These are phyloP conservation scores for Komagataella pastoris DNA, from an alignment of 805 yeast genomes.

Conservation along the genomic window DNA sequence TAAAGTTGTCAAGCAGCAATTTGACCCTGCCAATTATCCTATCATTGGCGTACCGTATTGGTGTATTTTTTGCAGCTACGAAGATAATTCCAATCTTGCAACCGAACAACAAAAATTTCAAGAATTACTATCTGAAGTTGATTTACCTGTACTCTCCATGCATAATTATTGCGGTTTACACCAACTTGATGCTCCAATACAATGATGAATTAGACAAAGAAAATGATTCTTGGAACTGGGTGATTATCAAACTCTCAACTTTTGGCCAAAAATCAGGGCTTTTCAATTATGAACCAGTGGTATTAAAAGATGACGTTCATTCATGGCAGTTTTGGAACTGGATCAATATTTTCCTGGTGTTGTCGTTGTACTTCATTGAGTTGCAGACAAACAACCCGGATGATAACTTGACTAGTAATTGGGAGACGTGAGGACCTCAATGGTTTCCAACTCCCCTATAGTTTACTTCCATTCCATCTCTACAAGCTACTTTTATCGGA, in stretches of 20 bases:
- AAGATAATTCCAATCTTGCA: conserved; percentile 65
- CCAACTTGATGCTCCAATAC: conserved; percentile 86
- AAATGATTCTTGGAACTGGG: conserved; percentile 19
- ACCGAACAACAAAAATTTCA: conserved; percentile 11
- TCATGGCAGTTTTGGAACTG: conserved; percentile 98
- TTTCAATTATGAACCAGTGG: background rate
- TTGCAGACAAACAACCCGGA: conserved; percentile 28
- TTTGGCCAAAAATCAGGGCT: background rate
- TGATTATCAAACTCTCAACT: conserved; percentile 11
- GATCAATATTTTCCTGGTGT: conserved; percentile 76
- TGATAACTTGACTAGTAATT: conserved; percentile 19
- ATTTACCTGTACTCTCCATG: conserved; percentile 89
- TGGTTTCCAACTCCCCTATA: background rate
- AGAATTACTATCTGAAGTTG: conserved; percentile 25
- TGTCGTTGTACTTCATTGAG: conserved; percentile 73
- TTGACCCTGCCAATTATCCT: conserved; percentile 71
- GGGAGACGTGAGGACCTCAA: conserved; percentile 7
- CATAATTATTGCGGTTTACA: conserved; percentile 86
- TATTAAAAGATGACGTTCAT: conserved; percentile 22
- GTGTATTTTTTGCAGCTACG: conserved; percentile 82
- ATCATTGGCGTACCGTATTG: conserved; percentile 72
- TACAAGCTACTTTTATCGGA: background rate
- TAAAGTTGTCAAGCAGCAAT: conserved; percentile 39
- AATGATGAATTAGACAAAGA: conserved; percentile 61
- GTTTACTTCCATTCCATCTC: background rate